Base-by-base conservation (phyloP, 164 flowering plant genomes). In the Platanus orientalis region DNA sequence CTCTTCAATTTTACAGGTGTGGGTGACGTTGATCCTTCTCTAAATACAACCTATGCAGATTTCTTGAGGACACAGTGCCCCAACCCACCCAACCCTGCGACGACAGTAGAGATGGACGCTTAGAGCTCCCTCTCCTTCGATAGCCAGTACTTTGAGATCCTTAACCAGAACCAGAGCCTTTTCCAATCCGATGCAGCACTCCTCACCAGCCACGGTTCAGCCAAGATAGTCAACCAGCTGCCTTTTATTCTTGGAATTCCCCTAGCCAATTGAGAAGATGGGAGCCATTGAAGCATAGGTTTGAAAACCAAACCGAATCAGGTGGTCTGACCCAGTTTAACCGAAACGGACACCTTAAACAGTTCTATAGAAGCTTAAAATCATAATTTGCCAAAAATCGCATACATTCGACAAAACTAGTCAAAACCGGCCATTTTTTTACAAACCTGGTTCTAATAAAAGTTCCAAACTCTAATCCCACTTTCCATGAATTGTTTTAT, bases 261-360 rank as follows among this genome's bases (percentile, higher is more conserved):
- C n/a, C n/a, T n/a, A n/a, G 73, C 42, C 79, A 1, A 73, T 81
- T 71, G 58, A 57, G 54, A 81, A 61, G 32, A 62, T 81, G 78
- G 78, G 78, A 21, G 56, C 60, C 11, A 68, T 74, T 54, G 76
- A 48, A 21, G n/a, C n/a, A n/a, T n/a, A n/a, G n/a, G n/a, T n/a
- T n/a, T n/a, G n/a, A n/a, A n/a, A n/a, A n/a, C n/a, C n/a, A n/a
- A n/a, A n/a, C n/a, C n/a, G n/a, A n/a, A n/a, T n/a, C n/a, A n/a
- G n/a, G n/a, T n/a, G n/a, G n/a, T n/a, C n/a, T n/a, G n/a, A n/a
- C n/a, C n/a, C n/a, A n/a, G n/a, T n/a, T n/a, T n/a, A n/a, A n/a
- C n/a, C n/a, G n/a, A n/a, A n/a, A n/a, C n/a, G n/a, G n/a, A n/a
- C n/a, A n/a, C n/a, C n/a, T n/a, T n/a, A n/a, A n/a, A n/a, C n/a